Evolutionary conservation across 73 alveolate genomes (phyloP).

Genomic region (Blepharisma stoltei): DNA sequence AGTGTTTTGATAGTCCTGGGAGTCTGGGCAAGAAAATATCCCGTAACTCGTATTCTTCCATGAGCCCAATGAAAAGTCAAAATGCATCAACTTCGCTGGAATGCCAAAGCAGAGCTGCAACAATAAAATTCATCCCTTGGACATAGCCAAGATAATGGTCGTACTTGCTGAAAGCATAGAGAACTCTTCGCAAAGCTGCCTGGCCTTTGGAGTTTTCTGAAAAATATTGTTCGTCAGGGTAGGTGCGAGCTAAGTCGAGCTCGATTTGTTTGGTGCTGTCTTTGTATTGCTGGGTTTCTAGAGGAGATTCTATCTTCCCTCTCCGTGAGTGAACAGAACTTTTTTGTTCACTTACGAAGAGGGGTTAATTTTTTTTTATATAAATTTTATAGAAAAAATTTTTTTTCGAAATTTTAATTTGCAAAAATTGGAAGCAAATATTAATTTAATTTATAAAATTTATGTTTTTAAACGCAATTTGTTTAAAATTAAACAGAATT

Average conservation of each 20-base stretch:
- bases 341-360: no score
- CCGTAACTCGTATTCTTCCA: slow-evolving; percentile 79
- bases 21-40: slow-evolving; percentile 59
- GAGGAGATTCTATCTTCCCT: background rate
- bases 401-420: no score
- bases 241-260: slow-evolving; percentile 25
- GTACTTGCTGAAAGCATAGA: slow-evolving; percentile 55
- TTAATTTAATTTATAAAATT: no score
- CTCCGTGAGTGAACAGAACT: no score
- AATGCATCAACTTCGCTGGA: slow-evolving; percentile 80
- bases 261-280: slow-evolving; percentile 20
- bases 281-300: slow-evolving; percentile 14
- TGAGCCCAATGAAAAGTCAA: slow-evolving; percentile 80
- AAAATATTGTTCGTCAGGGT: slow-evolving; percentile 25
- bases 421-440: no score
- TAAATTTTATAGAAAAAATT: no score
- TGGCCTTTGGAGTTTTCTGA: slow-evolving; percentile 20
- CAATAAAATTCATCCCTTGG: slow-evolving; percentile 91
- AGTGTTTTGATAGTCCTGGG: slow-evolving; percentile 74
- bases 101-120: slow-evolving; percentile 79
- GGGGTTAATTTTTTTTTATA: no score
- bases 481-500: no score
- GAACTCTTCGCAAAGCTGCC: slow-evolving; percentile 8
- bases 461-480: no score
- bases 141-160: slow-evolving; percentile 59